These are phyloP conservation scores for Colletotrichum tropicicola DNA, from an alignment of 2,329 filamentous ascomycete genomes.

Conservation along the genomic window DNA sequence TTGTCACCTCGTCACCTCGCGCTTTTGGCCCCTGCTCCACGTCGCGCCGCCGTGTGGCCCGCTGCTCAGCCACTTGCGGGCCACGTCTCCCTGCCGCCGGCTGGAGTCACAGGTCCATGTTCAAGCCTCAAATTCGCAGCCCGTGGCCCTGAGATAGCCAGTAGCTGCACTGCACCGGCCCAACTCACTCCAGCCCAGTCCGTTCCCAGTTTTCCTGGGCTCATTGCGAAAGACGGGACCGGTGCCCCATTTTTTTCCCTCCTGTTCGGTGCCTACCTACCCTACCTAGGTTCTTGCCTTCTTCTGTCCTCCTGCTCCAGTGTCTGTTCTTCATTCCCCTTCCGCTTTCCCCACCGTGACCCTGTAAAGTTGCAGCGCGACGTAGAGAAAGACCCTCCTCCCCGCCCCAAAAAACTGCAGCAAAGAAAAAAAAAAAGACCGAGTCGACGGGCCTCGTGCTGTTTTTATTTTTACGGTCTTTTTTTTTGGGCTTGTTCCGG, in stretches of 20 bases:
- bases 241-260: no score
- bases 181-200: neutral
- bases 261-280: no score
- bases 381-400: neutral
- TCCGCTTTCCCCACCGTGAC: no score
- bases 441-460: neutral
- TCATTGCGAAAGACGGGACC: neutral
- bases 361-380: no score
- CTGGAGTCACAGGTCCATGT: neutral
- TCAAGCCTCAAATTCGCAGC: conserved; percentile 29
- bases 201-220: neutral
- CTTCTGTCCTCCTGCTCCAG: neutral
- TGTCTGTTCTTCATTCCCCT: neutral
- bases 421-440: neutral
- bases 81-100: conserved; percentile 6
- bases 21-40: neutral
- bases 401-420: neutral
- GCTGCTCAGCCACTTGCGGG: conserved; percentile 15
- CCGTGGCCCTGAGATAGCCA: no score
- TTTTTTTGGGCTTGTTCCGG: neutral
- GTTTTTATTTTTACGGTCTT: neutral
- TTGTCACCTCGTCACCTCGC: conserved; percentile 9
- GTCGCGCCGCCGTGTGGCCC: neutral
- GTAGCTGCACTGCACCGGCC: neutral
- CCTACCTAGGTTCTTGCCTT: neutral